Evolutionary conservation across 2,329 filamentous ascomycete genomes (phyloP).

Genomic region (Aurifilum marmelostoma): DNA sequence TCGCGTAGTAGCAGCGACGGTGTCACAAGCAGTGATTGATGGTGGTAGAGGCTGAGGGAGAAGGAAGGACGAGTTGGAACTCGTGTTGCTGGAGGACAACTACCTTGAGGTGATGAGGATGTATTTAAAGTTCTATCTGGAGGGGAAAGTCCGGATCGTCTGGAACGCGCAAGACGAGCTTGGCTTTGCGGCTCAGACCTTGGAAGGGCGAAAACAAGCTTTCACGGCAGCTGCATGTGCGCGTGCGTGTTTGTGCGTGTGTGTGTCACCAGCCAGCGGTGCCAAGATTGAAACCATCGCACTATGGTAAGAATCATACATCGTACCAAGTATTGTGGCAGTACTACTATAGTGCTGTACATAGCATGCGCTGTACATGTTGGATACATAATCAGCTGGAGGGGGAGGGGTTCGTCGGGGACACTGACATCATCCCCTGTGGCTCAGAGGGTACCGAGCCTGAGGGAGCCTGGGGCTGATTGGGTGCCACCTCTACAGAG

Average conservation of each 20-base stretch:
- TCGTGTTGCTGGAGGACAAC: not conserved
- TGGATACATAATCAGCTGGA: too few species aligned
- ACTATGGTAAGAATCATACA: not conserved
- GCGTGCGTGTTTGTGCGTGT: not conserved
- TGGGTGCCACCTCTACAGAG: not conserved
- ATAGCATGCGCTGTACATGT: too few species aligned
- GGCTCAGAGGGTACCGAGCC: conserved; percentile 1
- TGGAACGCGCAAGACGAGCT: not conserved
- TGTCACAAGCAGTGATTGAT: not conserved
- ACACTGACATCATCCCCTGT: conserved; percentile 15
- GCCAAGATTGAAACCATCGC: not conserved
- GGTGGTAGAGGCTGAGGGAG: not conserved
- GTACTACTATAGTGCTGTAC: not conserved
- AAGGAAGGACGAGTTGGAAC: too few species aligned
- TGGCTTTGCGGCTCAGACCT: conserved; percentile 1
- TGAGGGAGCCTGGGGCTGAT: not conserved
- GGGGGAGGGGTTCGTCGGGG: not conserved
- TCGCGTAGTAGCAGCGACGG: not conserved
- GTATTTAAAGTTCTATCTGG: conserved; percentile 5
- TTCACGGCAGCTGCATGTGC: not conserved
- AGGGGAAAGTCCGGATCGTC: not conserved
- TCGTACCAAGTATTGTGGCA: not conserved
- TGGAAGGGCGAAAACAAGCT: not conserved
- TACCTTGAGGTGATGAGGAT: not conserved
- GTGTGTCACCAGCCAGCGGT: not conserved